phyloP scores from a whole-genome alignment of 306 rosid genomes.

The Heteromeles arbutifolia region DNA sequence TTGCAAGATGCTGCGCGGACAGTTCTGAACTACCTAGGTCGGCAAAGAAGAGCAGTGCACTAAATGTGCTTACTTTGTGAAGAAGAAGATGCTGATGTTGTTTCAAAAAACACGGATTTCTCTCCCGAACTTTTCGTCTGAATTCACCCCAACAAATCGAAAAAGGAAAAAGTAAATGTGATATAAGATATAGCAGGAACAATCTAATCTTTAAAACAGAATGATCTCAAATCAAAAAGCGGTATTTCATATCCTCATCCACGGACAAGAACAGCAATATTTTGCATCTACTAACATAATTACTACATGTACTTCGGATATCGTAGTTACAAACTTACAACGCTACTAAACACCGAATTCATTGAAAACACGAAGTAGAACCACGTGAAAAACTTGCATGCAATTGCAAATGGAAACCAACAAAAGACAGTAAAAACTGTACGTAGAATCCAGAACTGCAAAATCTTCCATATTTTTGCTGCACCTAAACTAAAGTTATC shows the following conservation, averaged over 20 bases:
- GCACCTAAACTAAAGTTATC: background rate
- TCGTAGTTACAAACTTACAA: background rate
- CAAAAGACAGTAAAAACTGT: background rate
- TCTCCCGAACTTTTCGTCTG: conserved; percentile 74
- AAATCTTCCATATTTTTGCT: background rate
- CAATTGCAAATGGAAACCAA: background rate
- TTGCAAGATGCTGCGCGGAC: conserved; percentile 41
- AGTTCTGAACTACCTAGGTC: conserved; percentile 40
- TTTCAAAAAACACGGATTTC: conserved; percentile 66
- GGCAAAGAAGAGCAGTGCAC: conserved; percentile 38
- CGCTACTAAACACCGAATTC: background rate
- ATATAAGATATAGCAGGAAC: conserved; percentile 6
- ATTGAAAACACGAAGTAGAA: background rate
- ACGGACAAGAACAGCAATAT: background rate
- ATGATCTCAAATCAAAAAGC: background rate
- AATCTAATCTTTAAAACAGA: conserved; percentile 1
- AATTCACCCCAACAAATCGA: conserved; percentile 1
- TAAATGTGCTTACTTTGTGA: too few relatives aligned
- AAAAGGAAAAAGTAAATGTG: conserved; percentile 4
- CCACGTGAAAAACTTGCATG: background rate
- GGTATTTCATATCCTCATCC: background rate
- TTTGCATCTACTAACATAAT: background rate
- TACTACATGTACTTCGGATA: background rate
- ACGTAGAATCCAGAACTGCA: background rate
- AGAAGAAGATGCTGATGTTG: conserved; percentile 12